Evolutionary conservation across 2,329 filamentous ascomycete genomes (phyloP).

Genomic region (Ramichloridium luteum): DNA sequence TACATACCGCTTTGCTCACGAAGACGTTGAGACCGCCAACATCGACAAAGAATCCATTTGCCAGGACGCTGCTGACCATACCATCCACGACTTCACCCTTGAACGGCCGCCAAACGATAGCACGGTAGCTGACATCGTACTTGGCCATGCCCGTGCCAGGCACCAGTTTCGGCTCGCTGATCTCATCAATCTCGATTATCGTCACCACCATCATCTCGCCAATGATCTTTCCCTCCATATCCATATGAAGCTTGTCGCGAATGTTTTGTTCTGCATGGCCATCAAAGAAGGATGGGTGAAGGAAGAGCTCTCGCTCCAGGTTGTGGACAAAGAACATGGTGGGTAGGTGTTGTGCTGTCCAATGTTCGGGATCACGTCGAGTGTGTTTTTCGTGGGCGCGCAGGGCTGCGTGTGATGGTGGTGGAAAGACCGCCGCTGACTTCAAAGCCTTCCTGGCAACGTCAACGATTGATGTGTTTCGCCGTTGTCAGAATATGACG

Average conservation of each 20-base stretch:
- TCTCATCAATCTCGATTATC: constrained; percentile 92
- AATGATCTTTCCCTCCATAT: constrained; percentile 90
- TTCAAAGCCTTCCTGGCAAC: too few species aligned
- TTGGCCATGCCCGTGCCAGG: constrained; percentile 85
- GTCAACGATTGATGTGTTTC: too few species aligned
- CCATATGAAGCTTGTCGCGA: constrained; percentile 74
- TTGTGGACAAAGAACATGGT: constrained; percentile 97
- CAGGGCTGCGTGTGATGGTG: too few species aligned
- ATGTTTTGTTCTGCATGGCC: constrained; percentile 87
- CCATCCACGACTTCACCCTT: constrained; percentile 97
- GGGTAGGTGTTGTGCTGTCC: neutral
- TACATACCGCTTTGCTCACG: constrained; percentile 66
- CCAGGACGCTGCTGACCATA: constrained; percentile 81
- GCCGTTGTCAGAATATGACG: too few species aligned
- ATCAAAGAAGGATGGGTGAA: constrained; percentile 95
- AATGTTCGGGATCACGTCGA: neutral
- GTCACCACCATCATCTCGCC: constrained; percentile 96
- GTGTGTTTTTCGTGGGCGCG: neutral
- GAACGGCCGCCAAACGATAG: constrained; percentile 95
- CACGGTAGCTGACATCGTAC: constrained; percentile 88
- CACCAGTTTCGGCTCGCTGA: constrained; percentile 74
- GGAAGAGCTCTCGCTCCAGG: constrained; percentile 83
- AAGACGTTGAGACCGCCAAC: constrained; percentile 69
- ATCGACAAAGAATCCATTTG: constrained; percentile 80
- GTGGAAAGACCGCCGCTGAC: too few species aligned